These are phyloP conservation scores for Inga laurina DNA, from an alignment of 306 rosid genomes.

Conservation along the genomic window DNA sequence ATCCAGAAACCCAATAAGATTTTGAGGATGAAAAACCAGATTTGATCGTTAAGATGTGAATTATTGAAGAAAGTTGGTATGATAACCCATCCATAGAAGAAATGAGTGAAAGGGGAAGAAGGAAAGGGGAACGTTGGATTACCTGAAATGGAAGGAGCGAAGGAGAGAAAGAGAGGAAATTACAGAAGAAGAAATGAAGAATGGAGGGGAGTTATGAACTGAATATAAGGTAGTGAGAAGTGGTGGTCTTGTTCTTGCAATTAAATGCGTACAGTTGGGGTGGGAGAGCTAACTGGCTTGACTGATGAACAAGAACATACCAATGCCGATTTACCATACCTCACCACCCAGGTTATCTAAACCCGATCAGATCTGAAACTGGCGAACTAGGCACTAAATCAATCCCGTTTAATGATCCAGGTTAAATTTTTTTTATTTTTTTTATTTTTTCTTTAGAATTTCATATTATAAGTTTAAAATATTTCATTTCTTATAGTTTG, in stretches of 20 bases:
- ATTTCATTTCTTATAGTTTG: too few species aligned
- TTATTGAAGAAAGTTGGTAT: background rate
- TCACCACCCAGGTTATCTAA: too few species aligned
- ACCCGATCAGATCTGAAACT: too few species aligned
- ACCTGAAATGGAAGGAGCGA: slow-evolving; percentile 20
- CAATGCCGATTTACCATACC: background rate
- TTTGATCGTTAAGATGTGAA: slow-evolving; percentile 10
- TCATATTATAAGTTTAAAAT: too few species aligned
- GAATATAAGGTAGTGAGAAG: background rate
- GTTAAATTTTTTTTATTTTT: too few species aligned
- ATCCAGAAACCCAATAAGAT: background rate
- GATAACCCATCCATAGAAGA: background rate
- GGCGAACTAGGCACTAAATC: too few species aligned
- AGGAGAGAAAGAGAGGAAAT: background rate
- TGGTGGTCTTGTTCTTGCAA: slow-evolving; percentile 22
- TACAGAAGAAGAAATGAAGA: background rate
- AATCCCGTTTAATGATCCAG: too few species aligned
- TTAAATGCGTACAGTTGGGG: slow-evolving; percentile 69
- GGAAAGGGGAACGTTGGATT: background rate
- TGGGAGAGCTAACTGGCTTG: slow-evolving; percentile 60
- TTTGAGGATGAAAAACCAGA: slow-evolving; percentile 13
- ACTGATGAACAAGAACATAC: slow-evolving; percentile 33
- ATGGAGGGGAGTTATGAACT: background rate
- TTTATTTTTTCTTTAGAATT: too few species aligned
- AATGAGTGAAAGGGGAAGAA: background rate